These are phyloP conservation scores for Mortierella antarctica DNA, from an alignment of 192 early-diverging fungal genomes.

Conservation along the genomic window DNA sequence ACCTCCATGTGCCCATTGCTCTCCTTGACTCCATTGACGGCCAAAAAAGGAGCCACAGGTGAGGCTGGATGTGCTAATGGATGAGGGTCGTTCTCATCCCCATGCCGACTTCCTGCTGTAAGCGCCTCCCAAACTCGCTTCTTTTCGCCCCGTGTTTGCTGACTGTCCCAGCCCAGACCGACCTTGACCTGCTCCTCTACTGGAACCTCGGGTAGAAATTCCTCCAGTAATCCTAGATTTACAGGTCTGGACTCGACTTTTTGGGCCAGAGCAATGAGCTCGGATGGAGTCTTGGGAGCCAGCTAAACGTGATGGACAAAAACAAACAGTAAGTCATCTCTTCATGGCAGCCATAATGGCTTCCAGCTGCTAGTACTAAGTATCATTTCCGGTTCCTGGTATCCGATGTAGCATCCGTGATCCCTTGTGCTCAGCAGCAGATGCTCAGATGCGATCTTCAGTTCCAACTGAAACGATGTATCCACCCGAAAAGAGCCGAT, in stretches of 20 bases:
- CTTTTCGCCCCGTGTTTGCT: conserved; percentile 15
- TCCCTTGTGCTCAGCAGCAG: too few species aligned
- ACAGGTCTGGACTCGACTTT: conserved; percentile 38
- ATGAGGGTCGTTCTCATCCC: conserved; percentile 3
- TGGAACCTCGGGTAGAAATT: conserved; percentile 48
- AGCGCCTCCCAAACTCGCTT: conserved; percentile 29
- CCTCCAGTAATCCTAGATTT: conserved; percentile 39
- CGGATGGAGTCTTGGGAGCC: conserved; percentile 44
- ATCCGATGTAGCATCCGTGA: too few species aligned
- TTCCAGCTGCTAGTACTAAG: too few species aligned
- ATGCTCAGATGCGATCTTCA: too few species aligned
- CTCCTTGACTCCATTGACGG: conserved; percentile 3
- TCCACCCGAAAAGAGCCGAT: too few species aligned
- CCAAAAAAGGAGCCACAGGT: neutral
- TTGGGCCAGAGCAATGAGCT: conserved; percentile 43
- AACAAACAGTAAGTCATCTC: neutral
- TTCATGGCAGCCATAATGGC: too few species aligned
- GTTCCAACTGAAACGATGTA: too few species aligned
- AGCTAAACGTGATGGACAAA: conserved; percentile 11
- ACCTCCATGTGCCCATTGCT: neutral
- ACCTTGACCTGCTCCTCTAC: conserved; percentile 49
- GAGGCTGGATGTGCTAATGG: neutral
- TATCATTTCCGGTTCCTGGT: too few species aligned
- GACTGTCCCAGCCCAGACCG: conserved; percentile 46
- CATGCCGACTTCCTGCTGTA: conserved; percentile 29